Percentiles rank a stretch among this genome's conserved stretches.
Conservation (phyloP, 2,329 filamentous ascomycete species). For the Diaporthe sp. region DNA sequence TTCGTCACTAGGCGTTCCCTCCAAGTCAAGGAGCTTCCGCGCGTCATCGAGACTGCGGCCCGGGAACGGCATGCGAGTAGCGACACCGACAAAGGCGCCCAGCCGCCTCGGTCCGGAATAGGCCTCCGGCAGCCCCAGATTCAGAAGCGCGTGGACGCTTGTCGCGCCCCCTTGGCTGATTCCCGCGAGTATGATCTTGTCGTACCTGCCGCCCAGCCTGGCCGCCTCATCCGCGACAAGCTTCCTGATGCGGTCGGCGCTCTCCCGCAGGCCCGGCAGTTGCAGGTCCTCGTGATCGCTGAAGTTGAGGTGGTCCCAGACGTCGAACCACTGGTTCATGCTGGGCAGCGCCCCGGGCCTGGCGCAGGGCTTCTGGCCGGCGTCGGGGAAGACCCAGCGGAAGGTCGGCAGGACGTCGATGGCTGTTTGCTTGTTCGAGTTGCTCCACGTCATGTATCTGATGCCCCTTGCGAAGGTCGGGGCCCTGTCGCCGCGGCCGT, state of each 20-base stretch:
- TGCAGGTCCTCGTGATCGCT: slow-evolving; percentile 58
- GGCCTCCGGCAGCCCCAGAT: slow-evolving; percentile 45
- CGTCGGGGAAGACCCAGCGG: slow-evolving; percentile 61
- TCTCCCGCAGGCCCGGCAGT: slow-evolving; percentile 54
- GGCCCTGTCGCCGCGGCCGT: slow-evolving; percentile 58
- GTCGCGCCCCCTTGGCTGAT: slow-evolving; percentile 62
- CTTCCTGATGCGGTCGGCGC: slow-evolving; percentile 48
- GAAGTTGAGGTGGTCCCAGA: slow-evolving; percentile 57
- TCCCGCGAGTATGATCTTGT: slow-evolving; percentile 57
- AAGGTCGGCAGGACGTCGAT: slow-evolving; percentile 57
- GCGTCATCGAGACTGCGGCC: slow-evolving; percentile 42
- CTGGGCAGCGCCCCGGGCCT: slow-evolving; percentile 43
- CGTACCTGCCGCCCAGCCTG: slow-evolving; percentile 51
- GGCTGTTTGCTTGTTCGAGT: slow-evolving; percentile 51
- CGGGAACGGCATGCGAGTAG: slow-evolving; percentile 41
- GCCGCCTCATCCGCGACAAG: slow-evolving; percentile 53
- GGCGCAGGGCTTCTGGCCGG: slow-evolving; percentile 44
- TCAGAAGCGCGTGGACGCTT: slow-evolving; percentile 52
- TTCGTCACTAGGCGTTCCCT: slow-evolving; percentile 44
- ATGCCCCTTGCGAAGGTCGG: slow-evolving; percentile 49
- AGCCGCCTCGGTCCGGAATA: slow-evolving; percentile 38
- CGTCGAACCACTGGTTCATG: slow-evolving; percentile 64
- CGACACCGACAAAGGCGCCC: slow-evolving; percentile 55
- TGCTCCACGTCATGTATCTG: slow-evolving; percentile 39
- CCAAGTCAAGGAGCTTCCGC: slow-evolving; percentile 49